A percentile compares a stretch with the other conserved stretches of the same genome.
These are phyloP conservation scores for Eimeria praecox DNA, from an alignment of 169 alveolate genomes.

Conservation along the genomic window DNA sequence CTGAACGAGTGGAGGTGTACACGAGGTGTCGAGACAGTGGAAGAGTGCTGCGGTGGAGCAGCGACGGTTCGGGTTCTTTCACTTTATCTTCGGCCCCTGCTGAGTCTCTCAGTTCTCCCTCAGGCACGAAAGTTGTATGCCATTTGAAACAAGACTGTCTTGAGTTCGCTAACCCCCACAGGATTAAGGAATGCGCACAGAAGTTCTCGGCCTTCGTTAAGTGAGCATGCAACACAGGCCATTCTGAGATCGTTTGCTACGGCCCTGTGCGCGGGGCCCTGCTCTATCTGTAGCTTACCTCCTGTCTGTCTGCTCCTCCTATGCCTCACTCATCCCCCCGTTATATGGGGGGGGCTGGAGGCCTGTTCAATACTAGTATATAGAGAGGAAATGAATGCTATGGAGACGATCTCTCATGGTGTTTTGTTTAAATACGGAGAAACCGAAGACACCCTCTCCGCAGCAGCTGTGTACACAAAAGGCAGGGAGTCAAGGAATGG, in stretches of 20 bases:
- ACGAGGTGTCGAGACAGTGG: slow-evolving; percentile 95
- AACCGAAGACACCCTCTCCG: too few relatives aligned
- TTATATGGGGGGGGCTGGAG: too few relatives aligned
- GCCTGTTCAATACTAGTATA: too few relatives aligned
- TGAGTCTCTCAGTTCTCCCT: slow-evolving; percentile 83
- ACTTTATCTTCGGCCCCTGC: slow-evolving; percentile 83
- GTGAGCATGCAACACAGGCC: slow-evolving; percentile 74
- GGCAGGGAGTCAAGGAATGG: too few relatives aligned
- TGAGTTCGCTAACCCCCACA: slow-evolving; percentile 89
- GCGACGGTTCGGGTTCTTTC: slow-evolving; percentile 99
- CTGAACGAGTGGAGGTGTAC: slow-evolving; percentile 99
- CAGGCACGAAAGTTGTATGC: slow-evolving; percentile 96
- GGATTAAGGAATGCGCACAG: slow-evolving; percentile 89
- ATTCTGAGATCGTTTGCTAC: too few relatives aligned
- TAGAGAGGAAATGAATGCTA: background rate
- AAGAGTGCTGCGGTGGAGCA: slow-evolving; percentile 96
- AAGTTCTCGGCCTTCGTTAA: slow-evolving; percentile 96
- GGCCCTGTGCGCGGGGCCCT: background rate
- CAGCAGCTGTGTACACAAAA: too few relatives aligned
- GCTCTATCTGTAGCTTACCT: background rate
- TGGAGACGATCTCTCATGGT: background rate
- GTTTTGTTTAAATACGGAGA: background rate
- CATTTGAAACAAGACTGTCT: slow-evolving; percentile 93
- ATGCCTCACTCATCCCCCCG: background rate
- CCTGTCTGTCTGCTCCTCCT: background rate